phyloP scores from a whole-genome alignment of 768 basidiomycete species.

The Multifurca ochricompacta region DNA sequence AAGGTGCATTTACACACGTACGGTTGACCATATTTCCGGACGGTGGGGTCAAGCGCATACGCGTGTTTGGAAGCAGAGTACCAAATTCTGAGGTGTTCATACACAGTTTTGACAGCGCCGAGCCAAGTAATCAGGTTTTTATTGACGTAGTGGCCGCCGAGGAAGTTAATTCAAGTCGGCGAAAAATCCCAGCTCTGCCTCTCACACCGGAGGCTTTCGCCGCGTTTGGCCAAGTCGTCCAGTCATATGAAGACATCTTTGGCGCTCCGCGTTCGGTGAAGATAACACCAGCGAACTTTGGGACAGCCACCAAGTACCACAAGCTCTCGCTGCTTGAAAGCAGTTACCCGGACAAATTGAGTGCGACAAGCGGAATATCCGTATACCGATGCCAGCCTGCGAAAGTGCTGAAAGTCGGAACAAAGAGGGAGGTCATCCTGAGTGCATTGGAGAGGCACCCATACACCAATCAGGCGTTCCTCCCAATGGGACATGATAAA shows the following conservation, averaged over 20 bases:
- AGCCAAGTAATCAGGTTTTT: background rate
- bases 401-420: conserved; percentile 38
- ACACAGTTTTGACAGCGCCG: background rate
- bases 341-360: conserved; percentile 51
- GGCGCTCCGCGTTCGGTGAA: conserved; percentile 57
- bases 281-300: conserved; percentile 79
- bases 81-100: conserved; percentile 11
- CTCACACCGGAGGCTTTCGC: conserved; percentile 82
- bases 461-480: conserved; percentile 86
- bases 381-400: conserved; percentile 72
- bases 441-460: conserved; percentile 83
- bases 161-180: background rate
- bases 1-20: conserved; percentile 67
- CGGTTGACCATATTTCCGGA: conserved; percentile 88
- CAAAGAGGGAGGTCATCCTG: conserved; percentile 53
- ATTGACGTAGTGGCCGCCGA: background rate
- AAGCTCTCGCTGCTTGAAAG: conserved; percentile 67
- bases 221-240: conserved; percentile 85
- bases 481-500: conserved; percentile 77
- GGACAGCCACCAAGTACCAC: conserved; percentile 90
- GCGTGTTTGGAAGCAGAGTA: conserved; percentile 62
- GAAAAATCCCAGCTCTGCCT: conserved; percentile 47
- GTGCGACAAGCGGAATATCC: conserved; percentile 64
- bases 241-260: conserved; percentile 66
- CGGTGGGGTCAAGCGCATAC: conserved; percentile 91